Percentiles rank a stretch among this genome's conserved stretches.
phyloP scores from a whole-genome alignment of 169 alveolate genomes.

The Eimeria praecox region DNA sequence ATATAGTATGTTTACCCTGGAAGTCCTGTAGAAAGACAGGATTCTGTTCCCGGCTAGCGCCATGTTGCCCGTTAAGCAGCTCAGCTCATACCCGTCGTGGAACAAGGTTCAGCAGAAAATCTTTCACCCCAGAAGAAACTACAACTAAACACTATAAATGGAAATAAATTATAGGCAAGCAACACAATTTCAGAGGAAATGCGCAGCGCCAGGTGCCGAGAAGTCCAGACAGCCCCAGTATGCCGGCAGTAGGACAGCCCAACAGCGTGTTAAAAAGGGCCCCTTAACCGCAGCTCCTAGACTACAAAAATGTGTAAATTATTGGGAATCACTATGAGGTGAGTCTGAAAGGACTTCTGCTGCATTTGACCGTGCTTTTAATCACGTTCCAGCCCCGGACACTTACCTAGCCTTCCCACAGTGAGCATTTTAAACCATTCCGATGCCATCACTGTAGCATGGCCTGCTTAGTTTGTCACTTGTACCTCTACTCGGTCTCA shows the following conservation, averaged over 20 bases:
- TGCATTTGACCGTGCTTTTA: not conserved
- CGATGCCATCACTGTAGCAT: too few species aligned
- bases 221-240: constrained; percentile 8
- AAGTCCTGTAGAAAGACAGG: not conserved
- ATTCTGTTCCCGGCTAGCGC: constrained; percentile 3
- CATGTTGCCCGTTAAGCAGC: constrained; percentile 23
- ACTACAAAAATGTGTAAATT: too few species aligned
- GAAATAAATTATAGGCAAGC: not conserved
- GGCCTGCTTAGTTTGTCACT: too few species aligned
- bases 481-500: too few species aligned
- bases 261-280: not conserved
- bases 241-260: not conserved
- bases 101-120: not conserved
- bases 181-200: not conserved
- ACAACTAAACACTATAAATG: not conserved
- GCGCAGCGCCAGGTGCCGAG: not conserved
- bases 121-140: not conserved
- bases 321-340: too few species aligned
- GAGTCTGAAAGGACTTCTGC: not conserved
- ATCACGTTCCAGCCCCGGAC: not conserved
- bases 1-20: not conserved
- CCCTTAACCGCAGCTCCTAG: not conserved
- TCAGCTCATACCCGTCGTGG: not conserved
- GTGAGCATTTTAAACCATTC: too few species aligned
- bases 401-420: not conserved